These are phyloP conservation scores for Paramecium octaurelia DNA, from an alignment of 73 alveolate genomes.

Conservation along the genomic window DNA sequence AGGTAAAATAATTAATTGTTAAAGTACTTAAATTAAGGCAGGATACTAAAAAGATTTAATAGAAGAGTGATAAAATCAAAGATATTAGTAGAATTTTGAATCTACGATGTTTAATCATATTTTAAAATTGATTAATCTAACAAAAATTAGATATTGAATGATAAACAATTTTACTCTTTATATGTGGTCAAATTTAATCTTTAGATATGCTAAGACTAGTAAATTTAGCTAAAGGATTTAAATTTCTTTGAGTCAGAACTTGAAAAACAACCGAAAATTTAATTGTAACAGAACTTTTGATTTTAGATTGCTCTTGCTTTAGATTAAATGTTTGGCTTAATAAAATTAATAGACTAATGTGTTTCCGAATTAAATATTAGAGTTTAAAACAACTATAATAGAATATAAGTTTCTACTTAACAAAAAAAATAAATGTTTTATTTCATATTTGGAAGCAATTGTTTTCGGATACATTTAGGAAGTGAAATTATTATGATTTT, in stretches of 20 bases:
- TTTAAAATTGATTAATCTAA: no score
- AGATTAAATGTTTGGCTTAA: no score
- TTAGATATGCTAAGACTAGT: neutral
- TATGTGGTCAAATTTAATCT: neutral
- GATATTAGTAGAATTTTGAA: neutral
- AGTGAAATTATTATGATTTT: neutral
- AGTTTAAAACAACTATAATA: no score
- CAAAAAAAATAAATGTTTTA: no score
- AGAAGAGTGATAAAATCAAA: neutral
- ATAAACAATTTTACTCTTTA: neutral
- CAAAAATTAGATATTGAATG: no score
- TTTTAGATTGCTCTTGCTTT: neutral
- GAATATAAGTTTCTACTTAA: neutral
- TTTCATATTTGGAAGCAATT: neutral
- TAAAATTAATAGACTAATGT: no score
- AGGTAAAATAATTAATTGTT: neutral
- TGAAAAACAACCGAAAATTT: no score
- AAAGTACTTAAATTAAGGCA: no score
- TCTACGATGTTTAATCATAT: no score
- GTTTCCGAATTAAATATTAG: neutral
- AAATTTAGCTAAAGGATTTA: no score
- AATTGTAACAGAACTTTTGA: neutral
- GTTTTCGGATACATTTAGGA: neutral
- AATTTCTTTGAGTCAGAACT: neutral
- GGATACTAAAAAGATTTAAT: no score